phyloP scores from a whole-genome alignment of 495 filamentous ascomycete genomes.

The Pseudomonodictys pantanalensis region DNA sequence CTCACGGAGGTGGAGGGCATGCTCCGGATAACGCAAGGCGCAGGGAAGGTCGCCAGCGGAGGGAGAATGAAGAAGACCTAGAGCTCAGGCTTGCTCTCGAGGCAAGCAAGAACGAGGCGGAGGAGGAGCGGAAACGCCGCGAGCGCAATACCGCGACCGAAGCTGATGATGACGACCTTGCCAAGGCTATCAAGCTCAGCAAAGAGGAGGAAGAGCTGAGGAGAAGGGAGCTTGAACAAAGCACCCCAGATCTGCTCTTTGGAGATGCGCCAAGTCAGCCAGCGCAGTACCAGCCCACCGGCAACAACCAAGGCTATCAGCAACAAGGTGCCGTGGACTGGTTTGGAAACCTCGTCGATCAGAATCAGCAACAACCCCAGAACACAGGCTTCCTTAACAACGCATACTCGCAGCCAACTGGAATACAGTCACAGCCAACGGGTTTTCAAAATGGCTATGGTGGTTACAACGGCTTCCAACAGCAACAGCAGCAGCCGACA shows the following conservation, averaged over 20 bases:
- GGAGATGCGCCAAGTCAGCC: conserved; percentile 65
- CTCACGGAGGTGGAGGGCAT: conserved; percentile 20
- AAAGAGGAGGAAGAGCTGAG: conserved; percentile 91
- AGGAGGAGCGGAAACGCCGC: conserved; percentile 77
- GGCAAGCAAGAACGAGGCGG: conserved; percentile 92
- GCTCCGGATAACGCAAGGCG: conserved; percentile 40
- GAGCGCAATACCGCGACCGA: conserved; percentile 51
- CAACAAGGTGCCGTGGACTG: conserved; percentile 94
- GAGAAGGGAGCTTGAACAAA: conserved; percentile 83
- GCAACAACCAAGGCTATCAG: conserved; percentile 94
- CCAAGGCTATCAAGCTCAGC: conserved; percentile 93
- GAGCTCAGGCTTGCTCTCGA: conserved; percentile 93
- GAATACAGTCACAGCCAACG: conserved; percentile 44
- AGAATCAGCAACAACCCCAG: conserved; percentile 65
- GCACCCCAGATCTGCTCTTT: conserved; percentile 80
- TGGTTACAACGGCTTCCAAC: conserved; percentile 47
- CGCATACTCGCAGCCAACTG: conserved; percentile 68
- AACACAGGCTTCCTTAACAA: conserved; percentile 82
- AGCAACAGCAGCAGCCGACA: conserved; percentile 61
- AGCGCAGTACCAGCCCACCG: conserved; percentile 71
- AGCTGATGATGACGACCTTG: conserved; percentile 78
- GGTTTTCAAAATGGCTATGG: conserved; percentile 59
- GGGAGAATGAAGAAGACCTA: conserved; percentile 70
- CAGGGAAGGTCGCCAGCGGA: conserved; percentile 20
- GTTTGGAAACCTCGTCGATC: conserved; percentile 87